Base-by-base conservation (phyloP, 179 eudicot genomes). In the Patellifolia procumbens region DNA sequence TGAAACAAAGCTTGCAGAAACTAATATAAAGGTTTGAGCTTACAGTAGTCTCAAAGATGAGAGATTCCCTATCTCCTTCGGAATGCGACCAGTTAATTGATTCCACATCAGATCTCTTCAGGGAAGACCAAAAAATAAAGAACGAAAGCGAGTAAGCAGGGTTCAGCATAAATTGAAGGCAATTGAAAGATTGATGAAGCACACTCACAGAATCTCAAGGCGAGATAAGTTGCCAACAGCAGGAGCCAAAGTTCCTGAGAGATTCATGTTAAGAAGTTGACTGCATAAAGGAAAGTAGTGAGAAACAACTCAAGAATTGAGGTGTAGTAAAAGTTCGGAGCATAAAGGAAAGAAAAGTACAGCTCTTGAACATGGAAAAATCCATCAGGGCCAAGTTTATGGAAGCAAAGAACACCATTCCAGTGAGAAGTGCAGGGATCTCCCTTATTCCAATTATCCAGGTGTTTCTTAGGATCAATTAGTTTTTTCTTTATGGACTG, bases 21-120 rank as follows among this genome's bases (percentile, higher is more conserved):
- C 22, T 46, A 28, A 68, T 61, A 72, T 46, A 55, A 61, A 58
- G 70, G 53, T 53, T 64, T n/a, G 78, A 73, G 80, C 97, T 92
- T 85, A 92, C 97, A 92, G 79, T 22, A 87, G 86, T 69, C 67
- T 75, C 77, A 92, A 83, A 81, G 88, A 81, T 68, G 88, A 74
- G 45, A 92, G 86, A 52, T 85, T 91, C 65, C 97, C 96, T 53
- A 92, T 87, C 92, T 92, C 94, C 86, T 89, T 92, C 0, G 97
- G 96, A 51, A 92, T 88, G 74, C 81, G 78, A 26, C 97, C 97
- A 77, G 76, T 85, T 52, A 92, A 79, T 26, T 84, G 80, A 78
- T 92, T 92, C 88, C 88, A 92, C 97, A 92, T 92, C 84, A 92
- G 82, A 81, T 92, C 89, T 75, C 97, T 92, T 73, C 68, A 76